phyloP scores from a whole-genome alignment of 73 alveolate genomes.

The Paramecium primaurelia region DNA sequence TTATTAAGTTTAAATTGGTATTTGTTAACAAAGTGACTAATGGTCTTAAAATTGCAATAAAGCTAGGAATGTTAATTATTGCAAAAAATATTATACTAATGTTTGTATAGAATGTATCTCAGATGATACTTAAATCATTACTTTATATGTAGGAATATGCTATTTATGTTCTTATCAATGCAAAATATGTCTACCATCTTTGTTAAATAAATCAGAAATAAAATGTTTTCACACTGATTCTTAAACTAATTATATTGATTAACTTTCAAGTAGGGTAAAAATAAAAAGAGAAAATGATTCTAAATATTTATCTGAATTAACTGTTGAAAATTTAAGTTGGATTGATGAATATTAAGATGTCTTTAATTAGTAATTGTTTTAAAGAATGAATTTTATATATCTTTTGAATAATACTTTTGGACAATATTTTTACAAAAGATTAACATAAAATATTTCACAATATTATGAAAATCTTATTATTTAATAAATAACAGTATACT shows the following conservation, averaged over 20 bases:
- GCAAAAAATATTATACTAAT: not conserved
- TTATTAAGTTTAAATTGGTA: not conserved
- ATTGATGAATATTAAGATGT: not conserved
- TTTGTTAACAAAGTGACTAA: not conserved
- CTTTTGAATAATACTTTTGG: not conserved
- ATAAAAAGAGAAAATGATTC: not conserved
- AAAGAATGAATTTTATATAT: not conserved
- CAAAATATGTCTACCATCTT: not conserved
- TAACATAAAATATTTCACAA: not conserved
- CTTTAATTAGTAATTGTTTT: not conserved
- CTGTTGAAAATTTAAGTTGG: not conserved
- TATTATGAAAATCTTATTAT: not conserved
- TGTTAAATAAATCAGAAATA: not conserved
- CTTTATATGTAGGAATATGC: not conserved
- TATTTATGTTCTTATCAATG: not conserved
- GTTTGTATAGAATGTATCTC: not conserved
- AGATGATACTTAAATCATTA: not conserved
- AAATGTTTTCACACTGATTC: not conserved
- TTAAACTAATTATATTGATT: not conserved
- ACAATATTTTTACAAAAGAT: not conserved
- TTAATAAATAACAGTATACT: not conserved
- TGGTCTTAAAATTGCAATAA: not conserved
- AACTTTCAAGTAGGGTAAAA: not conserved
- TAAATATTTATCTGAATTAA: not conserved
- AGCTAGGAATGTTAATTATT: not conserved